Evolutionary conservation across 306 rosid species (phyloP).

Genomic region (Rosa chinensis): DNA sequence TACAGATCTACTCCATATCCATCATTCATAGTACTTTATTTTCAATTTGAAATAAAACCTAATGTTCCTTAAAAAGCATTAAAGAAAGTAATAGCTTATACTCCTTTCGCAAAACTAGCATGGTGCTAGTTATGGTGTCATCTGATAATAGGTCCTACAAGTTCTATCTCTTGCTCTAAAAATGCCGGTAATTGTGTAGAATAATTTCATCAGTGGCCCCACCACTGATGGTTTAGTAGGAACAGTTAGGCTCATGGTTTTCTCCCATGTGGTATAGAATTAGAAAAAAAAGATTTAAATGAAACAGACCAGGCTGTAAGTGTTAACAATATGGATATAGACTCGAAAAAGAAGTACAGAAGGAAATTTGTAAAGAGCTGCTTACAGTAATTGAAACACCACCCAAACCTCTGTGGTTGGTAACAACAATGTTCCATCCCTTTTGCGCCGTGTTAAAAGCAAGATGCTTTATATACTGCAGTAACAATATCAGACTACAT

Average conservation of each 20-base stretch:
- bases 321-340: background rate
- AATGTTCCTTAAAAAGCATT: background rate
- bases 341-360: too few species aligned
- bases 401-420: slow-evolving; percentile 95
- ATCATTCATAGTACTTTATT: background rate
- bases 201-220: background rate
- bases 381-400: slow-evolving; percentile 95
- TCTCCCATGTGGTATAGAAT: background rate
- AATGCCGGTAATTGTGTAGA: background rate
- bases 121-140: background rate
- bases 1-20: background rate
- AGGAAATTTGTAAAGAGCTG: slow-evolving; percentile 16
- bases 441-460: slow-evolving; percentile 70
- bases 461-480: slow-evolving; percentile 93
- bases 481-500: slow-evolving; percentile 26
- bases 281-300: too few species aligned
- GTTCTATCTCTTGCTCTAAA: too few species aligned
- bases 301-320: background rate
- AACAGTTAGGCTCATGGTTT: background rate
- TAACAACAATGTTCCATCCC: slow-evolving; percentile 83
- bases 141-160: background rate
- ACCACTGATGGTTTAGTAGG: background rate
- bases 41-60: background rate
- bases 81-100: background rate
- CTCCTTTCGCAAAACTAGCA: background rate